These are phyloP conservation scores for Exserohilum turcica DNA, from an alignment of 2,329 filamentous ascomycete species.

Conservation along the genomic window DNA sequence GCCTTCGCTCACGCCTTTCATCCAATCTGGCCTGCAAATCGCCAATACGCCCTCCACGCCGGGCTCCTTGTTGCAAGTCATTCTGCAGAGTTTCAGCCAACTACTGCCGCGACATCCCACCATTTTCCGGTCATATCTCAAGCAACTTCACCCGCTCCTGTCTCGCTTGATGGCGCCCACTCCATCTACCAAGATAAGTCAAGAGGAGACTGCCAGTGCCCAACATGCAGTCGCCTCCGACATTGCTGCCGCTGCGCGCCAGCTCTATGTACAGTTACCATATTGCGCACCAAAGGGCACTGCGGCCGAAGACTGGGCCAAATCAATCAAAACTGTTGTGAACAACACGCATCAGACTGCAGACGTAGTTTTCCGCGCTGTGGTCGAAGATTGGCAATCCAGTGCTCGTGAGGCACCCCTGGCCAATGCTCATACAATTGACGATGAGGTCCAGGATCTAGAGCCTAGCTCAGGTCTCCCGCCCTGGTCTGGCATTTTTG, in stretches of 20 bases:
- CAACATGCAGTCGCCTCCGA: conserved; percentile 57
- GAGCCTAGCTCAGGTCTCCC: conserved; percentile 59
- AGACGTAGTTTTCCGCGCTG: conserved; percentile 76
- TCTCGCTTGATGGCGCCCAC: conserved; percentile 68
- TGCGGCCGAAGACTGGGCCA: conserved; percentile 77
- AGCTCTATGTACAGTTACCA: conserved; percentile 72
- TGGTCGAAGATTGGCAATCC: conserved; percentile 83
- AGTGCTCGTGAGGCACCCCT: conserved; percentile 52
- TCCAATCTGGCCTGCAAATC: conserved; percentile 73
- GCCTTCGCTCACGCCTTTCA: conserved; percentile 75
- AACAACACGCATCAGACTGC: conserved; percentile 71
- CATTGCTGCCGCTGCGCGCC: conserved; percentile 64
- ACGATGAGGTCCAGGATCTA: conserved; percentile 46
- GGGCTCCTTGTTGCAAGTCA: conserved; percentile 62
- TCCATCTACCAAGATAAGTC: conserved; percentile 47
- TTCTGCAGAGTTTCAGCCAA: conserved; percentile 72
- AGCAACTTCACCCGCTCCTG: conserved; percentile 68
- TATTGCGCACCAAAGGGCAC: conserved; percentile 81
- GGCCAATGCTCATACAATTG: conserved; percentile 34
- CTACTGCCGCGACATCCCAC: conserved; percentile 82
- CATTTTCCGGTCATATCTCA: conserved; percentile 76
- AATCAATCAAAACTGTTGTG: conserved; percentile 66
- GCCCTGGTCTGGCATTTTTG: conserved; percentile 73
- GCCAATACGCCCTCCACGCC: conserved; percentile 29
- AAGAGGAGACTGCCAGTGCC: conserved; percentile 20